These are phyloP conservation scores for Dissophora ornata DNA, from an alignment of 192 early-diverging fungal species.

Conservation along the genomic window DNA sequence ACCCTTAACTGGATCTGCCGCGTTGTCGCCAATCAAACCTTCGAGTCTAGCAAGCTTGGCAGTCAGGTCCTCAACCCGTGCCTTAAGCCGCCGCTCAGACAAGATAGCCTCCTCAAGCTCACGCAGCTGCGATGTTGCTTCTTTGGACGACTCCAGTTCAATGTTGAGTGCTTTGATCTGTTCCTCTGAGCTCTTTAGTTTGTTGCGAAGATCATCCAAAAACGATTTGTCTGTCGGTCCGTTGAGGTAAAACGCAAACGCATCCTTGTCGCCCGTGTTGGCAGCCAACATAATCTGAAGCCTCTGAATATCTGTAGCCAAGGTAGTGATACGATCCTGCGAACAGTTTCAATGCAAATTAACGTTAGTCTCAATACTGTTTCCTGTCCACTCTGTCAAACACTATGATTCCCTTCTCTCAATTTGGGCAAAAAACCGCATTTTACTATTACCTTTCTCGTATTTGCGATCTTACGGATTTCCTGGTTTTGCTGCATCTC, in stretches of 20 bases:
- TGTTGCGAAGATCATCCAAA: conserved; percentile 66
- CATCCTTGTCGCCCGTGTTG: conserved; percentile 64
- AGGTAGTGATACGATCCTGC: conserved; percentile 69
- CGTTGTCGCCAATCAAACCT: conserved; percentile 24
- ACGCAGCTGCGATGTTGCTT: conserved; percentile 21
- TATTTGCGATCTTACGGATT: conserved; percentile 59
- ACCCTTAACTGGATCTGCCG: conserved; percentile 46
- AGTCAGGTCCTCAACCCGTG: conserved; percentile 58
- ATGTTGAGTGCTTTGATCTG: conserved; percentile 40
- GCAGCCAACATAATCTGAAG: conserved; percentile 67
- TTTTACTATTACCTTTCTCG: conserved; percentile 60
- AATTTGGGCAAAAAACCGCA: no score
- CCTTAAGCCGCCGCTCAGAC: conserved; percentile 59
- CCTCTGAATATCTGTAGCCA: conserved; percentile 72
- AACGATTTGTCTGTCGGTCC: conserved; percentile 58
- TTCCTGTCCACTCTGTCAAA: no score
- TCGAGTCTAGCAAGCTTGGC: conserved; percentile 46
- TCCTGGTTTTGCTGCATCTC: conserved; percentile 59
- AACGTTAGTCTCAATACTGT: no score
- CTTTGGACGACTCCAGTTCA: conserved; percentile 36
- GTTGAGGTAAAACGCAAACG: conserved; percentile 66
- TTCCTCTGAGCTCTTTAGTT: conserved; percentile 64
- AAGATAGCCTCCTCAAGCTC: conserved; percentile 24
- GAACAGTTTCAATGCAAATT: no score
- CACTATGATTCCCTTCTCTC: no score